These are phyloP conservation scores for Platanus orientalis DNA, from an alignment of 164 flowering plant genomes.

Conservation along the genomic window DNA sequence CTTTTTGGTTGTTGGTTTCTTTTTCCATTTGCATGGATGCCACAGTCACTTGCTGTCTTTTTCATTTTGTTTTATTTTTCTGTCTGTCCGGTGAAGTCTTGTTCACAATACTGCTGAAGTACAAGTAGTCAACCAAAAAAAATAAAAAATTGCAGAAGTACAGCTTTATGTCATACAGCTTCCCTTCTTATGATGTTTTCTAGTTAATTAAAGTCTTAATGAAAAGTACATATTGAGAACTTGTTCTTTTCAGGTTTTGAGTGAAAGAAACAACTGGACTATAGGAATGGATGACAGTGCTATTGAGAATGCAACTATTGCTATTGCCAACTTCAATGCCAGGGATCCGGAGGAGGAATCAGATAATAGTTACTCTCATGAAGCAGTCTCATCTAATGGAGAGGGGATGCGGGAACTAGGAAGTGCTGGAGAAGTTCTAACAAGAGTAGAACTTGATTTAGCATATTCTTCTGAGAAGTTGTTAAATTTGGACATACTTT, in stretches of 20 bases:
- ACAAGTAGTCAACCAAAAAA: too few species aligned
- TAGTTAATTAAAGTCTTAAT: too few species aligned
- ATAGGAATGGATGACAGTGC: conserved; percentile 34
- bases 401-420: conserved; percentile 38
- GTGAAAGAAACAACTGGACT: not conserved
- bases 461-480: conserved; percentile 74
- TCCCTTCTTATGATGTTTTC: too few species aligned
- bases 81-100: too few species aligned
- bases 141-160: too few species aligned
- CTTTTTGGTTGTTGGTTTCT: too few species aligned
- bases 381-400: conserved; percentile 32
- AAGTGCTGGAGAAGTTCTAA: conserved; percentile 42
- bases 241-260: conserved; percentile 7
- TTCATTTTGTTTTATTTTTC: too few species aligned
- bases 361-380: conserved; percentile 23
- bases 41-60: too few species aligned
- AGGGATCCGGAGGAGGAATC: conserved; percentile 30
- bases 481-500: conserved; percentile 59
- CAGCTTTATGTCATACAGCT: too few species aligned
- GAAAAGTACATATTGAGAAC: too few species aligned
- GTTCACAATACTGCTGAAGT: too few species aligned
- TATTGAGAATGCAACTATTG: conserved; percentile 14
- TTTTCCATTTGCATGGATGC: too few species aligned
- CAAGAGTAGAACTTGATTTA: conserved; percentile 59
- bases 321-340: conserved; percentile 24